Conservation (phyloP, 1,284 basidiomycete species). For the Neolentinus lepideus region DNA sequence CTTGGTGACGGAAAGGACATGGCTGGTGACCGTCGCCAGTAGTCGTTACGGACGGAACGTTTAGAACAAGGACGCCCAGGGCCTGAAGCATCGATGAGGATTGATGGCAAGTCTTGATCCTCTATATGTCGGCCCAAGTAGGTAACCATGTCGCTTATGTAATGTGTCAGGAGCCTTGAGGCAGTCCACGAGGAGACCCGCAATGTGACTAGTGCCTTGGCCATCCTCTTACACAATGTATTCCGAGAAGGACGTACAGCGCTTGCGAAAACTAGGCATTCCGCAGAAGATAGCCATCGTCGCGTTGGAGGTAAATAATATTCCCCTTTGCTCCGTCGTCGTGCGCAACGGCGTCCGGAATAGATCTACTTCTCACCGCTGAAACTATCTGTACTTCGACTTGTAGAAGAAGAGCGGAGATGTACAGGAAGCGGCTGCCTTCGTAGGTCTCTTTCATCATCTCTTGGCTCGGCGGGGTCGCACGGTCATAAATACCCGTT, state of each 20-base stretch:
- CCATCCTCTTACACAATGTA: background rate
- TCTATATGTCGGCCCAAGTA: background rate
- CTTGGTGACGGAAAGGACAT: no score
- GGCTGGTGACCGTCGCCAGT: no score
- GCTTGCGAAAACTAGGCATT: background rate
- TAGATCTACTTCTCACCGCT: background rate
- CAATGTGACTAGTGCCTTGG: background rate
- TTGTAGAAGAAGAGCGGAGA: background rate
- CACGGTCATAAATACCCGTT: constrained; percentile 2
- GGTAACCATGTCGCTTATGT: background rate
- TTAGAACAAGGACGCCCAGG: background rate
- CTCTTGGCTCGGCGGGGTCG: background rate
- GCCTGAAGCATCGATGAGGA: background rate
- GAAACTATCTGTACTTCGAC: background rate
- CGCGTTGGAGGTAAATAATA: background rate
- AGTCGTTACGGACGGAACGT: no score
- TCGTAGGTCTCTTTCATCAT: background rate
- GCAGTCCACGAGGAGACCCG: background rate
- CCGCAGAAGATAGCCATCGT: background rate
- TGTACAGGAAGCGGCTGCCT: background rate
- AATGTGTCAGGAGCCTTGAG: background rate
- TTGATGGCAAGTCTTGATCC: background rate
- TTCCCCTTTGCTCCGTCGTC: background rate
- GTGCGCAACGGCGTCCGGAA: background rate
- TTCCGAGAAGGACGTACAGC: background rate